Conservation (phyloP, 441 rosid genomes). For the Eutrema salsugineum region DNA sequence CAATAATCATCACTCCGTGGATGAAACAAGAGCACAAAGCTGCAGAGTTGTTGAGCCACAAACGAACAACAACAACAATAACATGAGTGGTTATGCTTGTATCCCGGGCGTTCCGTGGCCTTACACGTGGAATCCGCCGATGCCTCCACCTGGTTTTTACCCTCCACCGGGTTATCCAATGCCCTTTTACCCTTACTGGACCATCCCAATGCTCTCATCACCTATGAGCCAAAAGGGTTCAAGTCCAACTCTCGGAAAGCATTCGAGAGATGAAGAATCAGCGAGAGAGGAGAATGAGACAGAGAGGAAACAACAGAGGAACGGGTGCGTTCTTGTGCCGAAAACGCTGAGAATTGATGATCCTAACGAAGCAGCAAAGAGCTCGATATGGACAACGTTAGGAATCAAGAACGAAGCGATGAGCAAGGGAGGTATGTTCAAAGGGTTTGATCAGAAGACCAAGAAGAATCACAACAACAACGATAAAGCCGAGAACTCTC, state of each 20-base stretch:
- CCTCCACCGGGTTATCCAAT: conserved; percentile 58
- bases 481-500: conserved; percentile 36
- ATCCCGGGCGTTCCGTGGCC: conserved; percentile 82
- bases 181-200: conserved; percentile 65
- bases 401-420: conserved; percentile 73
- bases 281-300: background rate
- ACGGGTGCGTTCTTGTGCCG: conserved; percentile 43
- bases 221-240: conserved; percentile 36
- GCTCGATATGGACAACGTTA: conserved; percentile 91
- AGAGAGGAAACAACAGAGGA: conserved; percentile 33
- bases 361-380: conserved; percentile 85
- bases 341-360: conserved; percentile 76
- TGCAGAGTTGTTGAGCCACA: conserved; percentile 23
- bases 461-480: conserved; percentile 37
- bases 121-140: conserved; percentile 60
- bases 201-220: conserved; percentile 41
- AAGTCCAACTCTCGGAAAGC: conserved; percentile 55
- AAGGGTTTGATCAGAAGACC: conserved; percentile 59
- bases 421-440: conserved; percentile 47
- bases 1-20: conserved; percentile 39
- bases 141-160: conserved; percentile 56
- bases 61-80: conserved; percentile 41
- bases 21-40: conserved; percentile 37
- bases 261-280: conserved; percentile 53
- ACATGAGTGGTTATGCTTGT: conserved; percentile 55